Evolutionary conservation across 768 basidiomycete genomes (phyloP), one percentile per base, ranked within the genome.

Genomic region (Lactifluus rugatus): DNA sequence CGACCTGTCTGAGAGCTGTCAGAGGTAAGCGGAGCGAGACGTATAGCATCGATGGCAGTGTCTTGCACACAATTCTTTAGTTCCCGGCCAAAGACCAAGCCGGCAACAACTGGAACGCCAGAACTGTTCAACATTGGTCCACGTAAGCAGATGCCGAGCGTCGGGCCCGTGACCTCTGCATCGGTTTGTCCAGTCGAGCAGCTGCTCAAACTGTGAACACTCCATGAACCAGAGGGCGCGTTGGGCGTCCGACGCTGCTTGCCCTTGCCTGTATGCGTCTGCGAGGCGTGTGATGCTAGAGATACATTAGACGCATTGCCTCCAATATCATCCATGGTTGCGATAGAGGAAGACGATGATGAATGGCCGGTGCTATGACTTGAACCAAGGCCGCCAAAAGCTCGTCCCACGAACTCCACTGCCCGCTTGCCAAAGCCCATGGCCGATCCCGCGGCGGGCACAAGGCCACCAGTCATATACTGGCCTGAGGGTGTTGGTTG

Each of bases 361-460:
- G 61, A 58, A 44, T 58, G 44, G 39, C 58, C 54, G 3, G 60
- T 55, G 41, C 28, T 5, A 21, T 23, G 41, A 23, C 50, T 42
- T 19, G 57, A 49, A 37, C 60, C 57, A 14, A 58, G 31, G 41
- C 25, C 37, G n/a, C 63, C 63, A 21, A 62, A 44, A 34, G 61
- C 63, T 31, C 63, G 63, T 41, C 67, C 68, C 75, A 89, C 81
- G 69, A 81, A 85, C 72, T 89, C 87, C 3, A 87, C 86, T 3
- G 89, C 87, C 56, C 84, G 79, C 66, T 83, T 84, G 21, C 73
- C 72, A 28, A 75, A 66, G 11, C 70, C 72, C 54, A 70, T 66
- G 10, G 87, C 88, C 9, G 87, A 75, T 9, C 86, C 87, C 17
- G 85, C 85, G 21, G 83, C 84, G 26, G 86, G 85, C 2, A 82